Evolutionary conservation across 2,329 filamentous ascomycete species (phyloP).

Genomic region (Colletotrichum acutatum): DNA sequence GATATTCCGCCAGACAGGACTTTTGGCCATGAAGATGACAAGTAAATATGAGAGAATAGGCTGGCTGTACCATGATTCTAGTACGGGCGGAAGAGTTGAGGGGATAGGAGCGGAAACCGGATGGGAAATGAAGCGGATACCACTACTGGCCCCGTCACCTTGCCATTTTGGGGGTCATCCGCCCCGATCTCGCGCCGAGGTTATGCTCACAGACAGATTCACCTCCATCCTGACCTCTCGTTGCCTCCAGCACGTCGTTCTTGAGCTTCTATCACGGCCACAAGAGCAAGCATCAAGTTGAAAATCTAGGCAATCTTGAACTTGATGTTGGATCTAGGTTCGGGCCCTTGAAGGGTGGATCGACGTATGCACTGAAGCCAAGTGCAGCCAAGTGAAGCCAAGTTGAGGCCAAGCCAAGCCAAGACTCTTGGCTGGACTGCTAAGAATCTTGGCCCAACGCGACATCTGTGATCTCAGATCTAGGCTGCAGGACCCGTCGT

Average conservation of each 20-base stretch:
- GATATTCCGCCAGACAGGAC: neutral
- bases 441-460: conserved; percentile 7
- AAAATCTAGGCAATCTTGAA: neutral
- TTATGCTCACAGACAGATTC: neutral
- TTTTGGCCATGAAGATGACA: neutral
- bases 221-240: neutral
- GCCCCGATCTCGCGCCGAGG: neutral
- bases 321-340: conserved; percentile 27
- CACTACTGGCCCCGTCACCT: neutral
- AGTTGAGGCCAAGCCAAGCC: conserved; percentile 1
- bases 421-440: conserved; percentile 18
- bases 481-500: neutral
- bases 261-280: neutral
- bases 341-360: conserved; percentile 1
- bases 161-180: neutral
- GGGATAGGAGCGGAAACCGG: neutral
- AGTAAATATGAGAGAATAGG: neutral
- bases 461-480: neutral
- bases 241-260: neutral
- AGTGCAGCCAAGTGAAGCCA: conserved; percentile 12
- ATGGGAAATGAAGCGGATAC: neutral
- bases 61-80: neutral
- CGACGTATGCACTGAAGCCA: neutral
- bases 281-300: neutral
- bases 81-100: neutral